A percentile compares a stretch with the other conserved stretches of the same genome.
These are phyloP conservation scores for Leccinum barrowsii DNA, from an alignment of 768 basidiomycete species.

Conservation along the genomic window DNA sequence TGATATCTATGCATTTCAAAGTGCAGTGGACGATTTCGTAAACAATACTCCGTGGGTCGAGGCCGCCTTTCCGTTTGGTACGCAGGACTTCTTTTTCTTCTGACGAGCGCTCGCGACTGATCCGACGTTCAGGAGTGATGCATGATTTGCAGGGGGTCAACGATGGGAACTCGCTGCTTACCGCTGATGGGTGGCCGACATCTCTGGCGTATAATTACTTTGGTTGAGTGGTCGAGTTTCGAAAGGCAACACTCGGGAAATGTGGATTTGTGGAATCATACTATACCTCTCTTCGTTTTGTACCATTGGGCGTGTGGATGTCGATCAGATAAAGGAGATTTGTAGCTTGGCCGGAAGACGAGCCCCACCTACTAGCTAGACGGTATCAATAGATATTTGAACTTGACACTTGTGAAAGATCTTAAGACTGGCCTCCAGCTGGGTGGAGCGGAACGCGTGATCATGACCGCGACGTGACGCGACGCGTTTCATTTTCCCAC, in stretches of 20 bases:
- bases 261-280: neutral
- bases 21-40: slow-evolving; percentile 41
- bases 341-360: neutral
- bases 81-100: slow-evolving; percentile 16
- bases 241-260: neutral
- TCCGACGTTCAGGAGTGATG: slow-evolving; percentile 45
- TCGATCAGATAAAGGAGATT: too few species aligned
- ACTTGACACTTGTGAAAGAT: neutral
- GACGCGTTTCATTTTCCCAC: slow-evolving; percentile 21
- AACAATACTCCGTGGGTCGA: slow-evolving; percentile 37
- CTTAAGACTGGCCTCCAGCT: neutral
- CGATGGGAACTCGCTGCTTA: slow-evolving; percentile 51
- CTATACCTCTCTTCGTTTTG: slow-evolving; percentile 7
- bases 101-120: neutral
- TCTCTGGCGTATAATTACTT: slow-evolving; percentile 55
- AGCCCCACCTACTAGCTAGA: neutral
- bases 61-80: slow-evolving; percentile 62
- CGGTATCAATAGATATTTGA: neutral
- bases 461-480: slow-evolving; percentile 28
- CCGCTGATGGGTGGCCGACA: slow-evolving; percentile 43
- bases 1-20: slow-evolving; percentile 50
- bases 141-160: slow-evolving; percentile 55
- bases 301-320: neutral
- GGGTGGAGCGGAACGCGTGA: slow-evolving; percentile 10
- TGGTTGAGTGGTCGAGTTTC: slow-evolving; percentile 15